phyloP scores from a whole-genome alignment of 257 asterid genomes.

The Solanum chilense region DNA sequence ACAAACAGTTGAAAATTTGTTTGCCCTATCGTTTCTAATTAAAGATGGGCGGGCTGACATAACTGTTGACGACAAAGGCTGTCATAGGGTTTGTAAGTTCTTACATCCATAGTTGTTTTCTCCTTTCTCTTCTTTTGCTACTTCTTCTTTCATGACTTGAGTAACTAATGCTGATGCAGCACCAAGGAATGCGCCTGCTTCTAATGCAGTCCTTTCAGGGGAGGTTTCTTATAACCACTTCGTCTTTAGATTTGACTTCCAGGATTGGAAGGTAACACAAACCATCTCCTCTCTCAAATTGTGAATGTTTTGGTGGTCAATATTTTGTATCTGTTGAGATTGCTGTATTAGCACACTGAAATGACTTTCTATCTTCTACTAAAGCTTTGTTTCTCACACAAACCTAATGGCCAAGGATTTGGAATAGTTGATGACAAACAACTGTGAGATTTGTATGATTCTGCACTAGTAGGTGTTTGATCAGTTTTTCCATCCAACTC shows the following conservation, averaged over 20 bases:
- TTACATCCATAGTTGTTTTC: not conserved
- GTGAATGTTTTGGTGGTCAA: not conserved
- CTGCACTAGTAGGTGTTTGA: not conserved
- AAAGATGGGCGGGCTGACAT: constrained; percentile 91
- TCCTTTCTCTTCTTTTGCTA: not conserved
- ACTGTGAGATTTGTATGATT: not conserved
- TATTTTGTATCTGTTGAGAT: not conserved
- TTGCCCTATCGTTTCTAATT: constrained; percentile 79
- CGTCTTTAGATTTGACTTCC: constrained; percentile 67
- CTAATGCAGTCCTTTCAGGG: constrained; percentile 58
- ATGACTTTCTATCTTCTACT: not conserved
- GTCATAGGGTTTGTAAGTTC: constrained; percentile 67
- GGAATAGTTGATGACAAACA: not conserved
- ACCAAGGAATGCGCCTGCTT: constrained; percentile 85
- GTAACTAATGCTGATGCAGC: constrained; percentile 28
- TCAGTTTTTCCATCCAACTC: not conserved
- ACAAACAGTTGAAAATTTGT: constrained; percentile 88
- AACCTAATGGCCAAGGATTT: not conserved
- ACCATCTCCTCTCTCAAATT: not conserved
- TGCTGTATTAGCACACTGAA: not conserved
- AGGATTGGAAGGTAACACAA: constrained; percentile 78
- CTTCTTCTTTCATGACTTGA: not conserved
- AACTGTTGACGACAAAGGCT: constrained; percentile 40
- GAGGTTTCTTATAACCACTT: constrained; percentile 63
- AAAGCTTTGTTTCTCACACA: not conserved